A percentile compares a stretch with the other conserved stretches of the same genome.
Evolutionary conservation across 257 asterid genomes (phyloP).

Genomic region (Solanum chmielewskii): DNA sequence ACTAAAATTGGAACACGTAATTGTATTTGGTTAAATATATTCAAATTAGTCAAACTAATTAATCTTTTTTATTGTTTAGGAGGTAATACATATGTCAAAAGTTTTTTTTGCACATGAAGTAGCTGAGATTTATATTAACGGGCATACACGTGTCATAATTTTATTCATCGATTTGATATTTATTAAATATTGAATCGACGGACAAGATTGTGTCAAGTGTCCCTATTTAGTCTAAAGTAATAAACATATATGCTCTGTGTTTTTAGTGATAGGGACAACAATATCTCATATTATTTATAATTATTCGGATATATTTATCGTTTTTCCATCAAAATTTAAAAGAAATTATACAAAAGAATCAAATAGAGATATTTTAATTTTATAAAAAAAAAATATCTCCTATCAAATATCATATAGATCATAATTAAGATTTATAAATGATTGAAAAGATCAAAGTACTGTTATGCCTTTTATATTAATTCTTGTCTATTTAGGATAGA

Average conservation of each 20-base stretch:
- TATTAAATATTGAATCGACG: no score
- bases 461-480: neutral
- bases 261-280: no score
- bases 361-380: neutral
- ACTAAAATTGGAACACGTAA: neutral
- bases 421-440: neutral
- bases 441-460: neutral
- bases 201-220: fast-evolving
- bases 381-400: no score
- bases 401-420: neutral
- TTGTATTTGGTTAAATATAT: neutral
- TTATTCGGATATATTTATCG: no score
- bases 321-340: no score
- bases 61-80: neutral
- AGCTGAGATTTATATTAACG: neutral
- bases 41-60: neutral
- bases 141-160: fast-evolving
- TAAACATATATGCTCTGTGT: no score
- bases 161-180: no score
- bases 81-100: neutral
- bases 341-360: neutral
- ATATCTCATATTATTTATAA: no score
- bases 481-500: neutral
- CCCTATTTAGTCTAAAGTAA: no score
- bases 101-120: neutral